Base-by-base conservation (phyloP, 2,329 filamentous ascomycete species). In the Pyricularia grisea region DNA sequence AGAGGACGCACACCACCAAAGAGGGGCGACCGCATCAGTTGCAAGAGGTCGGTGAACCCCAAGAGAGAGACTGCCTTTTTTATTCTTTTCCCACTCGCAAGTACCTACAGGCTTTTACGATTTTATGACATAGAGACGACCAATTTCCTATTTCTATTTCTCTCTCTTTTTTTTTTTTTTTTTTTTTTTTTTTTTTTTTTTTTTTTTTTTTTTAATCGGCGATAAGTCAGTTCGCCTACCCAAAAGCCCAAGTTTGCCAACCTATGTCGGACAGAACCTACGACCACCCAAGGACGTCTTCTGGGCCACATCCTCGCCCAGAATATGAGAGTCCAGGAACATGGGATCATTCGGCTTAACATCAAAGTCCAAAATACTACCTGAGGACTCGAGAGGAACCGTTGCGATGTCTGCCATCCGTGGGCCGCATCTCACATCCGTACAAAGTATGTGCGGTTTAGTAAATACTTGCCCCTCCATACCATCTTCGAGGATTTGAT, bases 121-220 rank as follows among this genome's bases (percentile, higher is more conserved):
- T n/a, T 36, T 65, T 50, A 68, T 30, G 66, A 67, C 66, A 67
- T 58, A 67, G 66, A 60, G 12, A 67, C 42, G 31, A 66, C 31
- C 63, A 36, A n/a, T 30, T 67, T 67, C 36, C 20, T 20, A 5
- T 30, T 50, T 55, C n/a, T 55, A 11, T n/a, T n/a, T n/a, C n/a
- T n/a, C n/a, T n/a, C n/a, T 60, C 50, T 67, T 60, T 67, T 14
- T 67, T 67, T 7, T 11, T n/a, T 42, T 28, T 20, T 58, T 4
- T n/a, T n/a, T n/a, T n/a, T n/a, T n/a, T n/a, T n/a, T n/a, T n/a
- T n/a, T n/a, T n/a, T n/a, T n/a, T n/a, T n/a, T n/a, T 61, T 30
- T 60, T 61, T 68, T 20, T 67, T 67, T 11, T 10, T 23, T 42
- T 20, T n/a, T 61, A 6, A 31, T 27, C 7, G 11, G 23, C 20